Percentiles rank a stretch among this genome's conserved stretches.
These are phyloP conservation scores for Pseudogymnoascus sp. DNA, from an alignment of 2,329 filamentous ascomycete genomes.

Conservation along the genomic window DNA sequence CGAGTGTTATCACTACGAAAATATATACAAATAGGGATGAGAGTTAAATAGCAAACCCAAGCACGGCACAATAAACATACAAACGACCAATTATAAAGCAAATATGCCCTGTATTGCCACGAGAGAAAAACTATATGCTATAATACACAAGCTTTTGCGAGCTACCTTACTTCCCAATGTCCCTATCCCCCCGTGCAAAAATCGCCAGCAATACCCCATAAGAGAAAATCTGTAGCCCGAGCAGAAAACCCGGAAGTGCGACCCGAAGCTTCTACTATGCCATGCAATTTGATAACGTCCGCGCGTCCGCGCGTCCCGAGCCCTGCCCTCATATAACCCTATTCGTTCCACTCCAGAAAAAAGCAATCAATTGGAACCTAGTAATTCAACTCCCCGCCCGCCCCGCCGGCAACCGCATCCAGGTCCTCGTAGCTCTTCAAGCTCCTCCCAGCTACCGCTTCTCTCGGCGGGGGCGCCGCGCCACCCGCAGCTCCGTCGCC, in stretches of 20 bases:
- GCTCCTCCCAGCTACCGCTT: conserved; percentile 86
- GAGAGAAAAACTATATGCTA: conserved; percentile 3
- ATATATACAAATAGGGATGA: no score
- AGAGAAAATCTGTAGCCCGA: neutral
- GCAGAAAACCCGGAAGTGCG: neutral
- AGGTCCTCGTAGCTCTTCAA: conserved; percentile 97
- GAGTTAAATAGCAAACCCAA: neutral
- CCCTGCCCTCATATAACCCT: neutral
- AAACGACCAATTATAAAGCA: neutral
- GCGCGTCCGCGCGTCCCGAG: neutral
- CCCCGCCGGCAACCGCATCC: conserved; percentile 71
- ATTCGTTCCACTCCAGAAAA: neutral
- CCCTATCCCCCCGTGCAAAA: neutral
- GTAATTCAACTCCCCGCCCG: conserved; percentile 84
- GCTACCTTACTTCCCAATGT: neutral
- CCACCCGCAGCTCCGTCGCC: conserved; percentile 67
- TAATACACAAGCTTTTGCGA: neutral
- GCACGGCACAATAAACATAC: neutral
- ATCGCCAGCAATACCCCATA: conserved; percentile 7
- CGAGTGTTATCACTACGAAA: no score
- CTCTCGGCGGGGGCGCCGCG: conserved; percentile 72
- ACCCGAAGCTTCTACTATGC: neutral
- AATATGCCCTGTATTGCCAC: conserved; percentile 3
- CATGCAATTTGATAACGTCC: neutral
- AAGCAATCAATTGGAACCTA: conserved; percentile 31